Evolutionary conservation across 805 yeast species (phyloP).

Genomic region (Kodamaea kakaduensis): DNA sequence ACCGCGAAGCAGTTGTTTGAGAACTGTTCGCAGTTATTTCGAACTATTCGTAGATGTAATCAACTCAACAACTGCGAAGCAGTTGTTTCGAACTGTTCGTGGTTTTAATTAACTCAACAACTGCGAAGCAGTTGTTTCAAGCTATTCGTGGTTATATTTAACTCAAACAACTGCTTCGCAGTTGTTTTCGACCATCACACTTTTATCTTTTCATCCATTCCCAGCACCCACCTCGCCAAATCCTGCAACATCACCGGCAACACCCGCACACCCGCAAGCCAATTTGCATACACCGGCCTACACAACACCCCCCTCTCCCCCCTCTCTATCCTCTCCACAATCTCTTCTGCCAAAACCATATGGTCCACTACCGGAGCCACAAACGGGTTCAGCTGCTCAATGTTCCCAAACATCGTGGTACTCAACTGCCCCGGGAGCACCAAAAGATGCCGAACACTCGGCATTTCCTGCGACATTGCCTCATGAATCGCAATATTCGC

Average conservation of each 20-base stretch:
- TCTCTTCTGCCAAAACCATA: slow-evolving; percentile 30
- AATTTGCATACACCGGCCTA: slow-evolving; percentile 45
- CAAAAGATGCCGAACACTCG: slow-evolving; percentile 30
- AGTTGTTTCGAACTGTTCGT: too few relatives aligned
- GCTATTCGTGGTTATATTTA: too few relatives aligned
- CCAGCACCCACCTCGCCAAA: slow-evolving; percentile 30
- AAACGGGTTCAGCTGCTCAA: slow-evolving; percentile 36
- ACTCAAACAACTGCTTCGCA: too few relatives aligned
- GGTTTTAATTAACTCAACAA: too few relatives aligned
- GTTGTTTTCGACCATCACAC: neutral
- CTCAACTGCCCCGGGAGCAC: slow-evolving; percentile 51
- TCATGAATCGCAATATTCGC: slow-evolving; percentile 44
- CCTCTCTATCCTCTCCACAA: slow-evolving; percentile 27
- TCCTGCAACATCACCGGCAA: slow-evolving; percentile 40
- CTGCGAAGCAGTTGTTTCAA: too few relatives aligned
- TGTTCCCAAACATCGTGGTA: slow-evolving; percentile 47
- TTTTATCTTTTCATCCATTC: slow-evolving; percentile 37
- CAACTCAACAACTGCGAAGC: too few relatives aligned
- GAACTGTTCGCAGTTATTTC: too few relatives aligned
- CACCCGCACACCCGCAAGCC: slow-evolving; percentile 39
- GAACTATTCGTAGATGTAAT: too few relatives aligned
- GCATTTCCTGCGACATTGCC: slow-evolving; percentile 39
- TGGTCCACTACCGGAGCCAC: slow-evolving; percentile 48
- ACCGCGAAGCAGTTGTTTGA: too few relatives aligned
- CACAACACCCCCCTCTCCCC: slow-evolving; percentile 43